Evolutionary conservation across 2,329 filamentous ascomycete species (phyloP).

Genomic region (Pyrenochaeta sp.): DNA sequence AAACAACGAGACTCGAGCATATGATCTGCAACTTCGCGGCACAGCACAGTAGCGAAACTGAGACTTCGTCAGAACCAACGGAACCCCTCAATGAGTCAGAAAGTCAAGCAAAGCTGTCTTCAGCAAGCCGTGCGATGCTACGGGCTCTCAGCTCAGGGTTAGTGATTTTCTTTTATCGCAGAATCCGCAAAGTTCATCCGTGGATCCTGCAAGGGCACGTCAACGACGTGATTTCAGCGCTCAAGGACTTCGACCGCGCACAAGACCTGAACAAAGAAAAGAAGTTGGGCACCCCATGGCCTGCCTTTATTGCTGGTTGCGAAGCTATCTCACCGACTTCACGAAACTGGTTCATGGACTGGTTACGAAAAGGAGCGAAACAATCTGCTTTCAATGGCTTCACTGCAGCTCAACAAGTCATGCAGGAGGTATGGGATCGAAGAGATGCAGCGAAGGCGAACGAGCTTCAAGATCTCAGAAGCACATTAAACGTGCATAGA

Average conservation of each 20-base stretch:
- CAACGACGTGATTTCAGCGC: slow-evolving; percentile 16
- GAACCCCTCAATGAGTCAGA: too few relatives aligned
- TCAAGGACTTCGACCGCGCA: slow-evolving; percentile 18
- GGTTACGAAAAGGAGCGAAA: slow-evolving; percentile 21
- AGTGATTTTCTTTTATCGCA: slow-evolving; percentile 53
- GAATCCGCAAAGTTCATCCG: slow-evolving; percentile 50
- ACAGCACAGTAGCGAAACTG: slow-evolving; percentile 8
- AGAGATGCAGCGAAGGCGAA: slow-evolving; percentile 5
- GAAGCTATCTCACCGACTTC: slow-evolving; percentile 18
- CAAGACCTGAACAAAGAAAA: slow-evolving; percentile 8
- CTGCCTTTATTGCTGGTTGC: slow-evolving; percentile 24
- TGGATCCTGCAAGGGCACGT: slow-evolving; percentile 50
- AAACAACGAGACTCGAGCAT: slow-evolving; percentile 18
- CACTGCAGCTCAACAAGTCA: slow-evolving; percentile 12
- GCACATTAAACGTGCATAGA: not conserved
- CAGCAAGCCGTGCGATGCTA: slow-evolving; percentile 37
- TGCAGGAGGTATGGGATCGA: slow-evolving; percentile 19
- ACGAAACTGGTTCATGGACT: slow-evolving; percentile 17
- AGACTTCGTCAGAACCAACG: not conserved
- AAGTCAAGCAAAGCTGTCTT: not conserved
- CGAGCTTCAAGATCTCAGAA: slow-evolving; percentile 2
- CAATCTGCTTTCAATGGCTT: slow-evolving; percentile 14
- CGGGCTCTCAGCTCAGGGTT: slow-evolving; percentile 50
- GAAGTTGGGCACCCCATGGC: slow-evolving; percentile 23
- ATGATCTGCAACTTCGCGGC: slow-evolving; percentile 21